Conservation (phyloP, 108 stramenopile species). For the Craspedostauros australis region DNA sequence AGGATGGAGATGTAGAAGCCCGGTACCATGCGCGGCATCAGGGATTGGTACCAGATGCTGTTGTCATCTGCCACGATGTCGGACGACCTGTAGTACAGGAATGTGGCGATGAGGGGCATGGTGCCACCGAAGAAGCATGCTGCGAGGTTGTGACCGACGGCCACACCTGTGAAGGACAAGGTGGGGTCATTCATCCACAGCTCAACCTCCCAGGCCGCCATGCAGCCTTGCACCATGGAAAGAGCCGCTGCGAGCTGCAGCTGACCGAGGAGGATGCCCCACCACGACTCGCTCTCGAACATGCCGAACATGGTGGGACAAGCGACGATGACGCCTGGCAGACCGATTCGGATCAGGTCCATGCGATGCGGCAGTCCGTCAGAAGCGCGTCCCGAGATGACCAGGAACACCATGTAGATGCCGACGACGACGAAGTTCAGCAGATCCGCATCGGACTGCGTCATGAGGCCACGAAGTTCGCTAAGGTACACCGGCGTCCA, state of each 20-base stretch:
- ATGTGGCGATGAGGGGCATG: constrained; percentile 59
- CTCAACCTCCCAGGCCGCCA: constrained; percentile 67
- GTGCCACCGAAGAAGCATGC: constrained; percentile 59
- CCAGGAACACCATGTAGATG: constrained; percentile 37
- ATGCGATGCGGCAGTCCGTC: constrained; percentile 51
- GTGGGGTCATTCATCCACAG: constrained; percentile 70
- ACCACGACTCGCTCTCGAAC: constrained; percentile 47
- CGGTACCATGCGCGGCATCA: constrained; percentile 45
- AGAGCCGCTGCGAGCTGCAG: constrained; percentile 41
- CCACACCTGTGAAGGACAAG: constrained; percentile 59
- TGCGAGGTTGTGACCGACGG: constrained; percentile 53
- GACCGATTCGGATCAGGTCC: constrained; percentile 50
- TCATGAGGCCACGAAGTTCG: constrained; percentile 47
- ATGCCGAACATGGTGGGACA: constrained; percentile 60
- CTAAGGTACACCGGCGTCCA: constrained; percentile 63
- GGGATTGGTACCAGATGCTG: constrained; percentile 18
- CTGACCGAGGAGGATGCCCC: constrained; percentile 47
- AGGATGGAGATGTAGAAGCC: constrained; percentile 54
- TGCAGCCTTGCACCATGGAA: constrained; percentile 44
- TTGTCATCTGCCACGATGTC: constrained; percentile 11
- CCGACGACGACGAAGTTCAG: constrained; percentile 58
- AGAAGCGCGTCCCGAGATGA: constrained; percentile 35
- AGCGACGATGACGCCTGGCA: constrained; percentile 48
- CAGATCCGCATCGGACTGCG: constrained; percentile 42
- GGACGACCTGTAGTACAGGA: constrained; percentile 40